phyloP scores from a whole-genome alignment of 2,329 filamentous ascomycete genomes.

The Aspergillus pseudoglaucus region DNA sequence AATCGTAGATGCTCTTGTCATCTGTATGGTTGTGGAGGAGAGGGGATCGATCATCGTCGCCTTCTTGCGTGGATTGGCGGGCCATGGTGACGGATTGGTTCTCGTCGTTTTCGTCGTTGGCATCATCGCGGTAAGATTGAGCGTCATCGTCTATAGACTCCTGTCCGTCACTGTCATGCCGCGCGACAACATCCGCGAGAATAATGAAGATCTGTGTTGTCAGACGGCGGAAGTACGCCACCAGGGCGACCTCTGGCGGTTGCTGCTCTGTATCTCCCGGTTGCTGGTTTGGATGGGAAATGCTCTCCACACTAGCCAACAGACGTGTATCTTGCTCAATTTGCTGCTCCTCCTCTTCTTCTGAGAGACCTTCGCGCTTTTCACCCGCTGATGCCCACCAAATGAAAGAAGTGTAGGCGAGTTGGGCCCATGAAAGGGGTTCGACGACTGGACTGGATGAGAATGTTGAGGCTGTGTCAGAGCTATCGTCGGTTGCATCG shows the following conservation, averaged over 20 bases:
- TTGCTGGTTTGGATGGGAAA: conserved; percentile 23
- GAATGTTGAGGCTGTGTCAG: conserved; percentile 35
- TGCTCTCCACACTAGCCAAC: conserved; percentile 29
- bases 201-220: conserved; percentile 42
- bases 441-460: conserved; percentile 46
- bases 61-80: conserved; percentile 15
- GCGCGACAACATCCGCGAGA: conserved; percentile 37
- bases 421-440: conserved; percentile 52
- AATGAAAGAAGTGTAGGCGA: conserved; percentile 58
- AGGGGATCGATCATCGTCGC: not conserved
- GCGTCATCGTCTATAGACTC: conserved; percentile 9
- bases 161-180: conserved; percentile 26
- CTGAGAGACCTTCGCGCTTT: conserved; percentile 47
- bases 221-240: conserved; percentile 45
- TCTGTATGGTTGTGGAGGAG: not conserved
- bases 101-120: conserved; percentile 19
- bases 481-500: conserved; percentile 29
- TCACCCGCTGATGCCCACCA: conserved; percentile 64
- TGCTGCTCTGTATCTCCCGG: conserved; percentile 24
- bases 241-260: conserved; percentile 41
- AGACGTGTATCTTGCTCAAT: conserved; percentile 39
- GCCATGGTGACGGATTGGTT: conserved; percentile 13
- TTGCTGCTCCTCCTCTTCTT: conserved; percentile 47
- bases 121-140: conserved; percentile 17
- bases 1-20: conserved; percentile 6